phyloP scores from a whole-genome alignment of 2,329 filamentous ascomycete genomes.

The Aspergillus puulaauensis region DNA sequence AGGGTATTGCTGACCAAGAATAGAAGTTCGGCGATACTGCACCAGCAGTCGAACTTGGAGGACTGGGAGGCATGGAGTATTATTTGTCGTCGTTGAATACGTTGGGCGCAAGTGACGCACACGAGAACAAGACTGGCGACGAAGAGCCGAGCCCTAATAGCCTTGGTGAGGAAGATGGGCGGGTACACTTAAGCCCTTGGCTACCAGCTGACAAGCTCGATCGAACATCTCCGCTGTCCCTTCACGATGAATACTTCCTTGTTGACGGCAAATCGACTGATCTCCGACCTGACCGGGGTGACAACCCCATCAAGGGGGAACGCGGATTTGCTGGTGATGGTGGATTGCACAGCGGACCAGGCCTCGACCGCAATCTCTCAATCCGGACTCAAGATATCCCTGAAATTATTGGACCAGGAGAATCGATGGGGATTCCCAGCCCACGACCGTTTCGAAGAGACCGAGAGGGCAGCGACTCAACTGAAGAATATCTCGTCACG shows the following conservation, averaged over 20 bases:
- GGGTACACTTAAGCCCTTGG: constrained; percentile 18
- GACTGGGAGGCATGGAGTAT: neutral
- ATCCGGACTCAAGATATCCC: constrained; percentile 17
- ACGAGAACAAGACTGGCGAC: neutral
- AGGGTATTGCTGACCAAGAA: neutral
- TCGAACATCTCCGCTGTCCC: constrained; percentile 17
- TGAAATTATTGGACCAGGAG: constrained; percentile 20
- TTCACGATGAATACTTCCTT: constrained; percentile 29
- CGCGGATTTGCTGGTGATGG: constrained; percentile 18
- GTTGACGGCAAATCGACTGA: constrained; percentile 28
- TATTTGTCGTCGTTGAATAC: neutral
- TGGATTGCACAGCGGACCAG: constrained; percentile 20
- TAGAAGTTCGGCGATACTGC: neutral
- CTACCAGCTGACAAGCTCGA: constrained; percentile 24
- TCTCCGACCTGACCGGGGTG: constrained; percentile 23
- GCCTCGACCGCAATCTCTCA: constrained; percentile 20
- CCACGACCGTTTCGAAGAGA: constrained; percentile 10
- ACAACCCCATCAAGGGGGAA: constrained; percentile 24
- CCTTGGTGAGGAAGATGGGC: constrained; percentile 15
- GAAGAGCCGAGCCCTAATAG: constrained; percentile 6
- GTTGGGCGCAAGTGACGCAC: neutral
- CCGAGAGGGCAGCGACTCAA: constrained; percentile 22
- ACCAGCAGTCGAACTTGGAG: neutral
- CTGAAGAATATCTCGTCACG: constrained; percentile 20
- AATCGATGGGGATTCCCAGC: constrained; percentile 1